phyloP scores from a whole-genome alignment of 106 monocot genomes.

The Xerophyta viscosa region DNA sequence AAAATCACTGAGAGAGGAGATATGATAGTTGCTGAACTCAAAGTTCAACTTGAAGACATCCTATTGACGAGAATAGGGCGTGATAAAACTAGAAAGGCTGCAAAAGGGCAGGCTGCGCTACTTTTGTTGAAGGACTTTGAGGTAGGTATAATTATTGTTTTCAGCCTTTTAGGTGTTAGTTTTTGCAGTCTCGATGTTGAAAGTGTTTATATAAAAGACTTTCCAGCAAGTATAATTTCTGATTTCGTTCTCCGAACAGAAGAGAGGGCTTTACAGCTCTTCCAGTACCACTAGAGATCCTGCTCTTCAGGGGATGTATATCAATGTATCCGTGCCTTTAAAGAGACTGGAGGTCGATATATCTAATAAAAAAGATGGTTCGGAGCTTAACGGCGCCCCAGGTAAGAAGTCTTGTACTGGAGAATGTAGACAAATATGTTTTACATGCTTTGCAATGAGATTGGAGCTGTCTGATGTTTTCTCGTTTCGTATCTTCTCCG shows the following conservation, averaged over 20 bases:
- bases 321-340: background rate
- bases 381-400: background rate
- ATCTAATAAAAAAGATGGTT: conserved; percentile 10
- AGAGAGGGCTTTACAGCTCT: conserved; percentile 34
- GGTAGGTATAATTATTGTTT: conserved; percentile 26
- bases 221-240: too few species aligned
- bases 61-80: conserved; percentile 35
- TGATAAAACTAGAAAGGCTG: conserved; percentile 45
- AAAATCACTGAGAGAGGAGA: conserved; percentile 39
- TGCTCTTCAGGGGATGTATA: conserved; percentile 5
- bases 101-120: conserved; percentile 74
- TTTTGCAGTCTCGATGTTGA: background rate
- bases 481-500: too few species aligned
- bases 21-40: conserved; percentile 29
- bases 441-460: too few species aligned
- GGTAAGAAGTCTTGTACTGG: background rate
- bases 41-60: conserved; percentile 60
- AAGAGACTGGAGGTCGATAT: conserved; percentile 6
- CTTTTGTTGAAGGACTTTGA: conserved; percentile 69
- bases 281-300: conserved; percentile 26
- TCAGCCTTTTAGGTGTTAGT: background rate
- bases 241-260: conserved; percentile 21
- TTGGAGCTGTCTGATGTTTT: too few species aligned
- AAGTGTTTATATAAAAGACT: too few species aligned
- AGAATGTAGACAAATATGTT: background rate